These are phyloP conservation scores for Cercospora janseana DNA, from an alignment of 2,329 filamentous ascomycete species.

Conservation along the genomic window DNA sequence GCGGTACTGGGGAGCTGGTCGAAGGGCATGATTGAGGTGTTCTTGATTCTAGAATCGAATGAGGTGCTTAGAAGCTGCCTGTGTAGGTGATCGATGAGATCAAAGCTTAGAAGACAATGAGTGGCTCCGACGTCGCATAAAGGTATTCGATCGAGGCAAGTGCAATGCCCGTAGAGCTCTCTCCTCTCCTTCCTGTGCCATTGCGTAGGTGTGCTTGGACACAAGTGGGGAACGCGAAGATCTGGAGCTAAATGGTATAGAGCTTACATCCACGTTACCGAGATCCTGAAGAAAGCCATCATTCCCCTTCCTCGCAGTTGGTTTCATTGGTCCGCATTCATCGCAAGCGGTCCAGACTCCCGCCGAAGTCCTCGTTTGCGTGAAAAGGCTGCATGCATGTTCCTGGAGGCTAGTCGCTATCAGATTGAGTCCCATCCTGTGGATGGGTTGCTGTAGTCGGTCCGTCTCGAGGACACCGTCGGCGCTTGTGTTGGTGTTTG, in stretches of 20 bases:
- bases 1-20: conserved; percentile 38
- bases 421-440: too few relatives aligned
- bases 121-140: neutral
- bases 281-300: neutral
- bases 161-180: too few relatives aligned
- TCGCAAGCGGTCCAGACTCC: too few relatives aligned
- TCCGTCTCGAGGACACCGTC: too few relatives aligned
- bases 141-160: neutral
- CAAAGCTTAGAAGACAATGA: neutral
- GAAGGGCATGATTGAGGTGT: conserved; percentile 26
- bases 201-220: neutral
- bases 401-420: too few relatives aligned
- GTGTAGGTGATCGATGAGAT: neutral
- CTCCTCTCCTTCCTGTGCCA: neutral
- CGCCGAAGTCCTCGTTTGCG: too few relatives aligned
- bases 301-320: neutral
- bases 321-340: too few relatives aligned
- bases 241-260: neutral
- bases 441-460: too few relatives aligned
- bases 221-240: neutral
- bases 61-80: neutral
- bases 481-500: too few relatives aligned
- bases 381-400: too few relatives aligned
- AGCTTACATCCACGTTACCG: conserved; percentile 4
- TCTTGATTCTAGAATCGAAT: neutral